These are phyloP conservation scores for Quercus wislizeni DNA, from an alignment of 306 rosid species.

Conservation along the genomic window DNA sequence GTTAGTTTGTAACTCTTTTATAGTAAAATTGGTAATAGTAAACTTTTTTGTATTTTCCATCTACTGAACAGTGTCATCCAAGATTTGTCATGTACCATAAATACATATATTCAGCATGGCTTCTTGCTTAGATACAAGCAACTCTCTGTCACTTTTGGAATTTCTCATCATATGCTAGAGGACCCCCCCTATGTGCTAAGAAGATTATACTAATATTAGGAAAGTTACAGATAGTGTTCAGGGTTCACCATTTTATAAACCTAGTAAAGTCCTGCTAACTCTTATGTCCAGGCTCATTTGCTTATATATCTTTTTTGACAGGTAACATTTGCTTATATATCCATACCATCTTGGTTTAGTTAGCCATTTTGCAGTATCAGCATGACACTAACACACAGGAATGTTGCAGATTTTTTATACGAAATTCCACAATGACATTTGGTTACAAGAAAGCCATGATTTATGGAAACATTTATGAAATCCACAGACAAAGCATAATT, in stretches of 20 bases:
- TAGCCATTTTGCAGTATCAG: too few species aligned
- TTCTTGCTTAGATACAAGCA: too few species aligned
- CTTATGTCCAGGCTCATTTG: neutral
- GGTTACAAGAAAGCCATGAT: constrained; percentile 19
- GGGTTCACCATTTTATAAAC: neutral
- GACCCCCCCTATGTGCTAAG: neutral
- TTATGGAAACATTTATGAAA: constrained; percentile 4
- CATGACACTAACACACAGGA: too few species aligned
- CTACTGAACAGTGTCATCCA: neutral
- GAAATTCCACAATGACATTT: neutral
- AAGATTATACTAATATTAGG: neutral
- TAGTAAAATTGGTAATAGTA: too few species aligned
- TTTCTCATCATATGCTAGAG: too few species aligned
- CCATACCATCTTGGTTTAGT: too few species aligned
- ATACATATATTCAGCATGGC: neutral
- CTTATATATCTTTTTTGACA: neutral
- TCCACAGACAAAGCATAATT: constrained; percentile 7
- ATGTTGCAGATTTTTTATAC: neutral
- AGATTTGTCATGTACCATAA: neutral
- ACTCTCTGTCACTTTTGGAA: too few species aligned
- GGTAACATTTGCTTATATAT: too few species aligned
- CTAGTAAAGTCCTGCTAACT: constrained; percentile 1
- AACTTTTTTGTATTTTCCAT: too few species aligned
- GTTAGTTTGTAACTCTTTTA: too few species aligned
- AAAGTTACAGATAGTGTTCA: neutral